Percentiles rank a stretch among this genome's conserved stretches.
Conservation (phyloP, 2,329 filamentous ascomycete genomes). For the Metarhizium anisopliae region DNA sequence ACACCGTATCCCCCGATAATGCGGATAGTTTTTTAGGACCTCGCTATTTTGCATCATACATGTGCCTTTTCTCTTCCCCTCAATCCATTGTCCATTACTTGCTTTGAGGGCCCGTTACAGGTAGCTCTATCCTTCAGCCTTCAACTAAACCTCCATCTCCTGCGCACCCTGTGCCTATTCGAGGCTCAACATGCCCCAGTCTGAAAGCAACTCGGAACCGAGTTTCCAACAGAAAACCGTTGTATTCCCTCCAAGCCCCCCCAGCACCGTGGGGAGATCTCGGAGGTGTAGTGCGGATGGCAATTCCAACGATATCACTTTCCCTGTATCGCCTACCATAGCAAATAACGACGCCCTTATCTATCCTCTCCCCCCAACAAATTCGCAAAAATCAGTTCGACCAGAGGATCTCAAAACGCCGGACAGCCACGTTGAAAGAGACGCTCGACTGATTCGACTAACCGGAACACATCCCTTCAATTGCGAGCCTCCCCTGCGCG, state of each 20-base stretch:
- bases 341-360: not conserved
- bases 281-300: conserved; percentile 24
- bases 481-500: conserved; percentile 72
- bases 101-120: not conserved
- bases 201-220: not conserved
- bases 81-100: not conserved
- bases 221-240: conserved; percentile 3
- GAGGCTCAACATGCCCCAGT: not conserved
- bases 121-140: not conserved
- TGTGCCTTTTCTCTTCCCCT: not conserved
- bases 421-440: conserved; percentile 70
- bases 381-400: conserved; percentile 53
- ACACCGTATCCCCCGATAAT: not conserved
- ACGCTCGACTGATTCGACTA: conserved; percentile 72
- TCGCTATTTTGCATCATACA: not conserved
- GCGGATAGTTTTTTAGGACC: not conserved
- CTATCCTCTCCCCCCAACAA: conserved; percentile 62
- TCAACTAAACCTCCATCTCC: not conserved
- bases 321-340: not conserved
- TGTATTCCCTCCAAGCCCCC: conserved; percentile 29
- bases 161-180: not conserved
- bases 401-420: conserved; percentile 75
- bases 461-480: conserved; percentile 91
- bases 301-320: not conserved
- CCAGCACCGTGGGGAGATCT: conserved; percentile 28